phyloP scores from a whole-genome alignment of 2,329 filamentous ascomycete species.

The Cladosporium sp. region DNA sequence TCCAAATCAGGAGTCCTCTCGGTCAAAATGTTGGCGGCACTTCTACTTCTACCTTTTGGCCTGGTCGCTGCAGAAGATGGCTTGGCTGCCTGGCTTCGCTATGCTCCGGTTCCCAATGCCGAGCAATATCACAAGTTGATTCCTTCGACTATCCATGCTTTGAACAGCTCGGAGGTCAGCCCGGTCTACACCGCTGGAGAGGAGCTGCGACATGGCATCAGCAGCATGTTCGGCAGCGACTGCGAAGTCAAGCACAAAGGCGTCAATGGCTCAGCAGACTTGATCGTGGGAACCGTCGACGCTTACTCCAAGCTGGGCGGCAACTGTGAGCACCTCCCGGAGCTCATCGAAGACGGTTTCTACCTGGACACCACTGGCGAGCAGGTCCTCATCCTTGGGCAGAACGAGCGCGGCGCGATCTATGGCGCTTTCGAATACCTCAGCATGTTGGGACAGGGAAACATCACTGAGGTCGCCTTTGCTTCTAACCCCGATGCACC shows the following conservation, averaged over 20 bases:
- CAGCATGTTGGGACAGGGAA: constrained; percentile 62
- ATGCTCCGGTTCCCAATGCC: constrained; percentile 54
- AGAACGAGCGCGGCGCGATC: constrained; percentile 66
- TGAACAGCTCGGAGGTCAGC: constrained; percentile 51
- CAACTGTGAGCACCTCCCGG: constrained; percentile 34
- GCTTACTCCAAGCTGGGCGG: constrained; percentile 44
- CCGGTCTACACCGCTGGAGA: constrained; percentile 61
- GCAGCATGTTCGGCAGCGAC: constrained; percentile 55
- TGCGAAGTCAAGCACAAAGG: constrained; percentile 25
- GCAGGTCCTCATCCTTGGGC: constrained; percentile 59
- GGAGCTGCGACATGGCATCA: constrained; percentile 56
- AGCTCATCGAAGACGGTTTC: constrained; percentile 60
- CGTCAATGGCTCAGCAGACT: constrained; percentile 34
- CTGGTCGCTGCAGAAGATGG: constrained; percentile 59
- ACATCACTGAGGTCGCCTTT: constrained; percentile 51
- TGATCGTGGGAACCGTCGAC: constrained; percentile 53
- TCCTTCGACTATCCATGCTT: constrained; percentile 51
- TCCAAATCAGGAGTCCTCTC: background rate
- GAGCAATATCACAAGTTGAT: constrained; percentile 39
- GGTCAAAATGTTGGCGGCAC: constrained; percentile 6
- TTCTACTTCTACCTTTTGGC: constrained; percentile 21
- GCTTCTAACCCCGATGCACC: constrained; percentile 59
- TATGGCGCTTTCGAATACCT: constrained; percentile 71
- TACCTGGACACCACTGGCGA: constrained; percentile 54
- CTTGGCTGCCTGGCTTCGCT: constrained; percentile 63